A percentile compares a stretch with the other conserved stretches of the same genome.
phyloP scores from a whole-genome alignment of 148 eudicot species.

The Vaccinium darrowii region DNA sequence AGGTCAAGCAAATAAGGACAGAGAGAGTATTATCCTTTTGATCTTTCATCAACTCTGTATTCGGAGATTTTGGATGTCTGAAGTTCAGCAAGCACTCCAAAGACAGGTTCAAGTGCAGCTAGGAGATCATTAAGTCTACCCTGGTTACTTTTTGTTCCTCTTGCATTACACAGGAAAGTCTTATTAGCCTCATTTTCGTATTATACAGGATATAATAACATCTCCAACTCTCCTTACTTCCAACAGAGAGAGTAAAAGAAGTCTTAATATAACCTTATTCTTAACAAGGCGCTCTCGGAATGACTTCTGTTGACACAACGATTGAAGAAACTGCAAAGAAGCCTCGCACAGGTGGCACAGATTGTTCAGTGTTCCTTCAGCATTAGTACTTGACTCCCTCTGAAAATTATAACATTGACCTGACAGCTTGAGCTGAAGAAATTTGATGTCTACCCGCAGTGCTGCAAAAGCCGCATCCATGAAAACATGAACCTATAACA shows the following conservation, averaged over 20 bases:
- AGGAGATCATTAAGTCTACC: not conserved
- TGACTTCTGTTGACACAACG: conserved; percentile 70
- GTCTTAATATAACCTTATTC: conserved; percentile 59
- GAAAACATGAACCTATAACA: conserved; percentile 76
- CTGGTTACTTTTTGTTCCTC: not conserved
- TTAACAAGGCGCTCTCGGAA: conserved; percentile 77
- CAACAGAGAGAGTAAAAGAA: not conserved
- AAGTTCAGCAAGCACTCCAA: not conserved
- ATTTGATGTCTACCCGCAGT: conserved; percentile 56
- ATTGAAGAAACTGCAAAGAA: conserved; percentile 87
- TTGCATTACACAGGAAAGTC: not conserved
- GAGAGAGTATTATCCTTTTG: not conserved
- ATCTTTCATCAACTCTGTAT: not conserved
- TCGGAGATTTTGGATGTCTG: not conserved
- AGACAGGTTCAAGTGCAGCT: not conserved
- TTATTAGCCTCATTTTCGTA: not conserved
- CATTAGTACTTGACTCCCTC: conserved; percentile 30
- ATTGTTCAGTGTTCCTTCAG: conserved; percentile 46
- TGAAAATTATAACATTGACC: conserved; percentile 33
- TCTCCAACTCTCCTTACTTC: not conserved
- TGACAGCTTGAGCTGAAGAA: conserved; percentile 60
- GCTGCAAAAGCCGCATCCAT: conserved; percentile 82
- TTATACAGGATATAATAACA: conserved; percentile 1
- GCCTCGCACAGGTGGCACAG: conserved; percentile 91
- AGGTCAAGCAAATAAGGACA: too few relatives aligned